A percentile compares a stretch with the other conserved stretches of the same genome.
Evolutionary conservation across 1,284 basidiomycete species (phyloP).

Genomic region (Papiliotrema fonsecae): DNA sequence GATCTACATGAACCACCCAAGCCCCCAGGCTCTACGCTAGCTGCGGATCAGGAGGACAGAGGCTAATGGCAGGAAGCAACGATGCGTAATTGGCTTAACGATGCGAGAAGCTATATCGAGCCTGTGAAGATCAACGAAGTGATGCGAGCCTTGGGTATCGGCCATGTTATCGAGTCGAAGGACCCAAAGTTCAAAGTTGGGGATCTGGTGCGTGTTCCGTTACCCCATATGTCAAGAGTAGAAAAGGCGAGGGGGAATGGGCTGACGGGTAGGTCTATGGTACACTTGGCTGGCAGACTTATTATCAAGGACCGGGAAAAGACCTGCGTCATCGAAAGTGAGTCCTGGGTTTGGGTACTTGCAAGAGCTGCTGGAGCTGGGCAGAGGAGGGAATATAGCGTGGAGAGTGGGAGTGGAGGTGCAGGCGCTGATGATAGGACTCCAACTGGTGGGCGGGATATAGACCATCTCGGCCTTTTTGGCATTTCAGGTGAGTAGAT

Average conservation of each 20-base stretch:
- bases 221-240: background rate
- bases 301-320: conserved; percentile 59
- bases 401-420: background rate
- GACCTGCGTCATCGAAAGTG: conserved; percentile 56
- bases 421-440: conserved; percentile 46
- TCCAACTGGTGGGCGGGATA: conserved; percentile 54
- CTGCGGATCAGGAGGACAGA: background rate
- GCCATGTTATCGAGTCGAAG: conserved; percentile 61
- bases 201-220: conserved; percentile 55
- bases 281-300: conserved; percentile 70
- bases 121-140: conserved; percentile 73
- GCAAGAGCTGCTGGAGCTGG: too few relatives aligned
- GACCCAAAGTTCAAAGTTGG: conserved; percentile 55
- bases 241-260: background rate
- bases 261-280: conserved; percentile 14
- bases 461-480: conserved; percentile 74
- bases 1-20: too few relatives aligned
- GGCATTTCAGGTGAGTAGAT: conserved; percentile 59
- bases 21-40: too few relatives aligned
- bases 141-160: conserved; percentile 69
- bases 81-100: conserved; percentile 76
- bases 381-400: background rate
- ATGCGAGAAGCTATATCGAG: conserved; percentile 55
- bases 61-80: conserved; percentile 60
- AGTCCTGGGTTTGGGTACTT: conserved; percentile 17